A percentile compares a stretch with the other conserved stretches of the same genome.
phyloP scores from a whole-genome alignment of 352 stramenopile species.

The Phytophthora chlamydospora region DNA sequence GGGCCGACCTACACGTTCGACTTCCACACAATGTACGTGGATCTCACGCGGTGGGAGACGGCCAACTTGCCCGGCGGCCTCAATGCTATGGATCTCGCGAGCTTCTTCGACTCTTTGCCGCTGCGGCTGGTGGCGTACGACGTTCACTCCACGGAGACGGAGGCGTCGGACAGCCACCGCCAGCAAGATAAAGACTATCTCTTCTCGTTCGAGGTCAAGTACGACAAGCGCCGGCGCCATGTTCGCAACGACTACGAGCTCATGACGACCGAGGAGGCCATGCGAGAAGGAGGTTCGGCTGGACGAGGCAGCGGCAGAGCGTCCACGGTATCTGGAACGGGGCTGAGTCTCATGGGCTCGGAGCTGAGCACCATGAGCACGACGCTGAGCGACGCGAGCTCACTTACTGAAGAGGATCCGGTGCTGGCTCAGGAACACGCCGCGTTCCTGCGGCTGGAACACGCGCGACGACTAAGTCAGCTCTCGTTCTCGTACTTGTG shows the following conservation, averaged over 20 bases:
- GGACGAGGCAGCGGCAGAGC: conserved; percentile 16
- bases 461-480: conserved; percentile 46
- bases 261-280: conserved; percentile 14
- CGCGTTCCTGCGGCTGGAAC: conserved; percentile 47
- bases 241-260: conserved; percentile 11
- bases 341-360: conserved; percentile 34
- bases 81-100: conserved; percentile 72
- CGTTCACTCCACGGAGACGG: conserved; percentile 18
- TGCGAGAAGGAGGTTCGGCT: conserved; percentile 4
- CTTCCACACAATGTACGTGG: conserved; percentile 91
- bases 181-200: conserved; percentile 76
- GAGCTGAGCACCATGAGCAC: conserved; percentile 62
- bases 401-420: conserved; percentile 49
- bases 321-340: conserved; percentile 21
- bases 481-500: conserved; percentile 61
- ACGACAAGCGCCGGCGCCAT: conserved; percentile 34
- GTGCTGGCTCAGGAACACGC: conserved; percentile 40
- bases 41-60: conserved; percentile 81
- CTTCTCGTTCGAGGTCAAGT: conserved; percentile 83
- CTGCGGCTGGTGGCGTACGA: conserved; percentile 82
- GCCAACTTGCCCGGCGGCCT: conserved; percentile 75
- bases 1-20: conserved; percentile 88
- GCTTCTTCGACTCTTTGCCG: conserved; percentile 82
- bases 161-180: conserved; percentile 41
- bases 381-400: conserved; percentile 57